These are phyloP conservation scores for Nakazawaea anatomiae DNA, from an alignment of 805 yeast species.

Conservation along the genomic window DNA sequence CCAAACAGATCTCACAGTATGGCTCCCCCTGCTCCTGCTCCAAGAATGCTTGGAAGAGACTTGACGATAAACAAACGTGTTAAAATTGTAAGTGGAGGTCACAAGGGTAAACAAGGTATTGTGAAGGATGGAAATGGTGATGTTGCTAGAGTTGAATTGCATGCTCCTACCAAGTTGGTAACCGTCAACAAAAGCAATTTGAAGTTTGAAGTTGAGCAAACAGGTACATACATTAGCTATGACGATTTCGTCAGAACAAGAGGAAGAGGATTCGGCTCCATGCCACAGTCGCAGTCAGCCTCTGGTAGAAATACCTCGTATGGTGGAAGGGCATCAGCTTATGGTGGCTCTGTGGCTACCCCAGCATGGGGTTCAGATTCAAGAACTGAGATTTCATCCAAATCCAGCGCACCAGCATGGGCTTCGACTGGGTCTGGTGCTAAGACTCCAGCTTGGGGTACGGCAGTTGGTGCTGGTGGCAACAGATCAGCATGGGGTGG, in stretches of 20 bases:
- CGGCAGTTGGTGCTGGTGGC: slow-evolving; percentile 28
- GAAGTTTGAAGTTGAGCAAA: slow-evolving; percentile 58
- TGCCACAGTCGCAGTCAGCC: slow-evolving; percentile 15
- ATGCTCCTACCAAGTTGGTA: slow-evolving; percentile 83
- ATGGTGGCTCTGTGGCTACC: slow-evolving; percentile 26
- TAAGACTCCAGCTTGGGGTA: slow-evolving; percentile 48
- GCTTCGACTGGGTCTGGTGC: slow-evolving; percentile 28
- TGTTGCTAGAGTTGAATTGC: slow-evolving; percentile 87
- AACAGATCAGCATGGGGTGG: slow-evolving; percentile 49
- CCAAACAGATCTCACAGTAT: slow-evolving; percentile 50
- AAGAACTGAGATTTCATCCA: neutral
- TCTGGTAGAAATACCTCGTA: slow-evolving; percentile 15
- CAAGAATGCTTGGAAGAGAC: slow-evolving; percentile 69
- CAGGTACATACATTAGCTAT: slow-evolving; percentile 69
- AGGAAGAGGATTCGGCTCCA: slow-evolving; percentile 16
- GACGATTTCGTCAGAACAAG: slow-evolving; percentile 65
- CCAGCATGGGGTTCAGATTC: slow-evolving; percentile 45
- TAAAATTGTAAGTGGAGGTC: slow-evolving; percentile 82
- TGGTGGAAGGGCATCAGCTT: slow-evolving; percentile 16
- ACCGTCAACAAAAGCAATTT: slow-evolving; percentile 77
- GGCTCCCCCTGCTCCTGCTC: slow-evolving; percentile 57
- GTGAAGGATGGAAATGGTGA: slow-evolving; percentile 92
- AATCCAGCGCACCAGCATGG: slow-evolving; percentile 37
- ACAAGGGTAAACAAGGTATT: slow-evolving; percentile 91
- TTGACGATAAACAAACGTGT: slow-evolving; percentile 78